phyloP scores from a whole-genome alignment of 2,329 filamentous ascomycete species.

The Talaromyces sp. region DNA sequence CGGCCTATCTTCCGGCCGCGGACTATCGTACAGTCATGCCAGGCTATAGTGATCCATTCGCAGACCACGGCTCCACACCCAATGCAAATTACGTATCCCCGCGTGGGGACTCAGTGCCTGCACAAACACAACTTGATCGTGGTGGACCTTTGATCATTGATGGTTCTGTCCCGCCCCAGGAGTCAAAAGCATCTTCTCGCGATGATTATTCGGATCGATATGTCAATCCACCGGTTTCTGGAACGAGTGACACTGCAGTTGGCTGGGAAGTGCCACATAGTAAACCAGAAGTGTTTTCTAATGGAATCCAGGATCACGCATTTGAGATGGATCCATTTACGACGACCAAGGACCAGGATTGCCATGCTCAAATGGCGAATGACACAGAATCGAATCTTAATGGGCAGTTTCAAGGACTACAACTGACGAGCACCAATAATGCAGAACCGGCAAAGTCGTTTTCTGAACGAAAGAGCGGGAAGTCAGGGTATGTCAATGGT shows the following conservation, averaged over 20 bases:
- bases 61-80: constrained; percentile 20
- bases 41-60: constrained; percentile 23
- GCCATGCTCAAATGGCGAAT: constrained; percentile 16
- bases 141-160: constrained; percentile 45
- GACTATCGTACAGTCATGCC: constrained; percentile 29
- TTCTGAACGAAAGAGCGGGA: constrained; percentile 23
- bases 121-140: constrained; percentile 27
- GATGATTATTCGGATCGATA: constrained; percentile 31
- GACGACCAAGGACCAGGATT: constrained; percentile 24
- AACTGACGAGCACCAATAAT: constrained; percentile 27
- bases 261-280: constrained; percentile 11
- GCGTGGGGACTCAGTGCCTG: constrained; percentile 20
- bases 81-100: constrained; percentile 19
- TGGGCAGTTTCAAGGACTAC: constrained; percentile 34
- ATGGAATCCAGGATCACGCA: constrained; percentile 28
- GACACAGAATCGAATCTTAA: constrained; percentile 24
- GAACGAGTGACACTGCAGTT: constrained; percentile 2
- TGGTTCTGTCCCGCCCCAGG: constrained; percentile 40
- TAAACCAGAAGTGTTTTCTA: constrained; percentile 6
- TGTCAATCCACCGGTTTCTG: constrained; percentile 1
- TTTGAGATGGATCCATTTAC: constrained; percentile 33
- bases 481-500: constrained; percentile 12
- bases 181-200: constrained; percentile 22
- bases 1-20: constrained; percentile 29
- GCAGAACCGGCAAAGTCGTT: constrained; percentile 22